Percentiles rank a stretch among this genome's conserved stretches.
These are phyloP conservation scores for Colletotrichum tropicicola DNA, from an alignment of 2,329 filamentous ascomycete species.

Conservation along the genomic window DNA sequence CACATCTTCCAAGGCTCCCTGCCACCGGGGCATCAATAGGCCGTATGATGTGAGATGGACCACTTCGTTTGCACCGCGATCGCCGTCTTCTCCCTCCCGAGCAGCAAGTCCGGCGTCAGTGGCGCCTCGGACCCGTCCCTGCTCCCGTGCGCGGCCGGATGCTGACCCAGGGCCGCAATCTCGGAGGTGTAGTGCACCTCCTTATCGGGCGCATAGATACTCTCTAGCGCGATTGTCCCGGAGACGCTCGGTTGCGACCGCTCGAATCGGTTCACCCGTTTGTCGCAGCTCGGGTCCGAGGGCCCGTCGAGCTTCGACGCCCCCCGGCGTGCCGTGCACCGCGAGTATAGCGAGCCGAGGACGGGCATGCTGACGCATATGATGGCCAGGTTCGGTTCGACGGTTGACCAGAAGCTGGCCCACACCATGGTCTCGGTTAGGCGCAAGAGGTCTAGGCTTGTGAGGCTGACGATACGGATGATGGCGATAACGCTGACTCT, in stretches of 20 bases:
- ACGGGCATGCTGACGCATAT: constrained; percentile 34
- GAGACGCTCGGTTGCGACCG: neutral
- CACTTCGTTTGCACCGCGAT: neutral
- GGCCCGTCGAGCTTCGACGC: neutral
- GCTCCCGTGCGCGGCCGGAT: neutral
- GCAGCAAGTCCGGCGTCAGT: neutral
- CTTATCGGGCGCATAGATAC: neutral
- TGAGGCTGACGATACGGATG: constrained; percentile 33
- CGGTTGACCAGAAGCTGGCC: constrained; percentile 34
- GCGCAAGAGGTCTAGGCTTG: constrained; percentile 35
- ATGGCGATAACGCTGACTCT: constrained; percentile 35
- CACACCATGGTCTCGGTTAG: constrained; percentile 35
- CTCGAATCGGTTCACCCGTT: neutral
- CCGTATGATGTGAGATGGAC: neutral
- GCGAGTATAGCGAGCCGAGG: constrained; percentile 6
- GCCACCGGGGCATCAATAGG: neutral
- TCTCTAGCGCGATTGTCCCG: neutral
- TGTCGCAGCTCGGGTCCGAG: neutral
- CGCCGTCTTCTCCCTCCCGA: neutral
- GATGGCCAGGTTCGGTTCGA: constrained; percentile 34
- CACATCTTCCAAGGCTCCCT: neutral
- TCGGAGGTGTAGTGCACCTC: neutral
- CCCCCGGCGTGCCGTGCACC: neutral
- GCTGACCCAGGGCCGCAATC: neutral
- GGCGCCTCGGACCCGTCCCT: neutral